Conservation (phyloP, 116 monocot genomes). For the Posidonia oceanica region DNA sequence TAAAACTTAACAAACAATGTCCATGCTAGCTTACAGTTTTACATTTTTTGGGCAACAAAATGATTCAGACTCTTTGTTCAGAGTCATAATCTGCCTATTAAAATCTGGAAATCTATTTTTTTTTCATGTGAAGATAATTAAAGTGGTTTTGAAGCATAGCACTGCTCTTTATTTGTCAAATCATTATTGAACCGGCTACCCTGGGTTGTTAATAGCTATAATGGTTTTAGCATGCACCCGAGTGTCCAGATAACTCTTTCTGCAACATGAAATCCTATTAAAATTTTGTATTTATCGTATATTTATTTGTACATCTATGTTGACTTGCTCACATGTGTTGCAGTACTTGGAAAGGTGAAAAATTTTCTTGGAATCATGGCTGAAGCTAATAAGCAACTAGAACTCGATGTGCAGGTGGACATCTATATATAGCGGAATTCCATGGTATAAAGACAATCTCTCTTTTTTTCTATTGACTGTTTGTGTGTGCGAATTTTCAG, state of each 20-base stretch:
- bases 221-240: too few relatives aligned
- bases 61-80: too few relatives aligned
- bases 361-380: conserved; percentile 37
- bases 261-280: neutral
- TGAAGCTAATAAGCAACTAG: conserved; percentile 34
- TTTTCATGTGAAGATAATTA: too few relatives aligned
- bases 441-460: neutral
- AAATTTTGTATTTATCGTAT: neutral
- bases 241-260: neutral
- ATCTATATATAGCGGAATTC: neutral
- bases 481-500: neutral
- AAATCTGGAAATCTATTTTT: too few relatives aligned
- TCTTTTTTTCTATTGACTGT: neutral
- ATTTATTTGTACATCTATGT: neutral
- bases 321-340: neutral
- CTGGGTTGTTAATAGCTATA: too few relatives aligned
- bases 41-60: too few relatives aligned
- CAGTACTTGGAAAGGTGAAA: conserved; percentile 45
- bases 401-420: conserved; percentile 11
- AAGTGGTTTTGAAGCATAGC: too few relatives aligned
- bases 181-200: too few relatives aligned
- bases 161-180: too few relatives aligned
- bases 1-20: too few relatives aligned
- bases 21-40: too few relatives aligned
- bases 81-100: too few relatives aligned